These are phyloP conservation scores for Poterioochromonas sp. DNA, from an alignment of 352 stramenopile species.

Conservation along the genomic window DNA sequence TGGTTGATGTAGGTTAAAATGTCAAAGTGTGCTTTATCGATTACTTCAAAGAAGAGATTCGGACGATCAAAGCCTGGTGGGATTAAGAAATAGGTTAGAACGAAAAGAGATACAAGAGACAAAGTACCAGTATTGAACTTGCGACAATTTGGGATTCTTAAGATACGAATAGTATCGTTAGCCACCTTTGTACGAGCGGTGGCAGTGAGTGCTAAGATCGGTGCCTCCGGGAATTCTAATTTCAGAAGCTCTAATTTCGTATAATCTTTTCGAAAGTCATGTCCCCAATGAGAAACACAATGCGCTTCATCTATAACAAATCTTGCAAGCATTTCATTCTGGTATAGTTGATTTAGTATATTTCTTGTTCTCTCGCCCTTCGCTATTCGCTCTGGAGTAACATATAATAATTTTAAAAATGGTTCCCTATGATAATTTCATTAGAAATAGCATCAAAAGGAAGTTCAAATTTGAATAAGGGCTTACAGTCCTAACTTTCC, in stretches of 20 bases:
- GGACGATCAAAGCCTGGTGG: conserved; percentile 24
- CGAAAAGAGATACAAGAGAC: not conserved
- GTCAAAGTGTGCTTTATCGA: not conserved
- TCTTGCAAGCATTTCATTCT: conserved; percentile 73
- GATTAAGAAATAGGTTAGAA: not conserved
- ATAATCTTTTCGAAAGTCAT: conserved; percentile 99
- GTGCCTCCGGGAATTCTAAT: conserved; percentile 71
- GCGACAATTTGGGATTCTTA: conserved; percentile 35
- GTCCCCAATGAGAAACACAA: conserved; percentile 74
- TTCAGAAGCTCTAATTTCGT: conserved; percentile 71
- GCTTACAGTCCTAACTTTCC: not conserved
- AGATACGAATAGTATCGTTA: conserved; percentile 42
- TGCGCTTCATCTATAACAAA: conserved; percentile 96
- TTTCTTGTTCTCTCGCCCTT: conserved; percentile 65
- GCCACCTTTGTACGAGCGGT: conserved; percentile 64
- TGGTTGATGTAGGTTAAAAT: not conserved
- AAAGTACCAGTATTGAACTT: conserved; percentile 25
- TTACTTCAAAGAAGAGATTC: conserved; percentile 35
- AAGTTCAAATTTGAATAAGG: not conserved
- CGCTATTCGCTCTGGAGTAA: conserved; percentile 92
- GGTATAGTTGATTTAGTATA: conserved; percentile 53
- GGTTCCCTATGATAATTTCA: conserved; percentile 37
- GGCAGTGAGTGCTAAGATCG: conserved; percentile 76
- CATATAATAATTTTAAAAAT: conserved; percentile 92
- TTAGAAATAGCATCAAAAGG: not conserved